Percentiles rank a stretch among this genome's conserved stretches.
Evolutionary conservation across 371 early-diverging fungal species (phyloP).

Genomic region (Apophysomyces variabilis): DNA sequence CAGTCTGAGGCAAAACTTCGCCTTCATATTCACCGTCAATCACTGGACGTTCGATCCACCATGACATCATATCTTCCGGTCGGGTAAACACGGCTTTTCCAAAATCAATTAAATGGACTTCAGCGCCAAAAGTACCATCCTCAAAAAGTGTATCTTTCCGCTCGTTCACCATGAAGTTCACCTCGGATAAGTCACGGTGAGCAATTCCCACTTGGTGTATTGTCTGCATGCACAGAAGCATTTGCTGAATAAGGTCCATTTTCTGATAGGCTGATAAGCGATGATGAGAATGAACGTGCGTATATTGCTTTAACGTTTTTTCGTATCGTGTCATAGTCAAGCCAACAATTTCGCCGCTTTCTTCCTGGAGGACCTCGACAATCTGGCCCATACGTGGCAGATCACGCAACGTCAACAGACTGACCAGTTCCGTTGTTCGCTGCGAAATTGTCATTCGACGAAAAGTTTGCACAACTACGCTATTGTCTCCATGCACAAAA

Average conservation of each 20-base stretch:
- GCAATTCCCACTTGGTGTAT: conserved; percentile 63
- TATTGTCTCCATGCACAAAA: conserved; percentile 20
- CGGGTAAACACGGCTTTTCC: conserved; percentile 60
- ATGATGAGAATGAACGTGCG: conserved; percentile 56
- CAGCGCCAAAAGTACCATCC: conserved; percentile 52
- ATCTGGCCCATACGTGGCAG: conserved; percentile 46
- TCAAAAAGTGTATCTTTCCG: conserved; percentile 7
- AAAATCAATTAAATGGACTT: conserved; percentile 65
- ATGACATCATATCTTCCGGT: conserved; percentile 44
- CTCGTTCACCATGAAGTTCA: conserved; percentile 71
- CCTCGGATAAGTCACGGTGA: conserved; percentile 67
- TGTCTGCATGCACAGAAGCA: conserved; percentile 55
- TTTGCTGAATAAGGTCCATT: conserved; percentile 57
- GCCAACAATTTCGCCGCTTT: conserved; percentile 44
- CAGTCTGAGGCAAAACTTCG: conserved; percentile 38
- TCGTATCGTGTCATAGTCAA: conserved; percentile 55
- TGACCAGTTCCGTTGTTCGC: conserved; percentile 46
- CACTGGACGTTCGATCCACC: conserved; percentile 52
- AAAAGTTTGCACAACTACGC: conserved; percentile 50
- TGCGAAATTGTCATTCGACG: conserved; percentile 50
- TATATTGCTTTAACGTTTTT: conserved; percentile 64
- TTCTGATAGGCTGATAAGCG: conserved; percentile 62
- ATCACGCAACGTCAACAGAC: conserved; percentile 33
- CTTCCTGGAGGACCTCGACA: conserved; percentile 42
- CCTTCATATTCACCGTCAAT: conserved; percentile 30